phyloP scores from a whole-genome alignment of 2,329 filamentous ascomycete species.

The Dactylellina cionopaga region DNA sequence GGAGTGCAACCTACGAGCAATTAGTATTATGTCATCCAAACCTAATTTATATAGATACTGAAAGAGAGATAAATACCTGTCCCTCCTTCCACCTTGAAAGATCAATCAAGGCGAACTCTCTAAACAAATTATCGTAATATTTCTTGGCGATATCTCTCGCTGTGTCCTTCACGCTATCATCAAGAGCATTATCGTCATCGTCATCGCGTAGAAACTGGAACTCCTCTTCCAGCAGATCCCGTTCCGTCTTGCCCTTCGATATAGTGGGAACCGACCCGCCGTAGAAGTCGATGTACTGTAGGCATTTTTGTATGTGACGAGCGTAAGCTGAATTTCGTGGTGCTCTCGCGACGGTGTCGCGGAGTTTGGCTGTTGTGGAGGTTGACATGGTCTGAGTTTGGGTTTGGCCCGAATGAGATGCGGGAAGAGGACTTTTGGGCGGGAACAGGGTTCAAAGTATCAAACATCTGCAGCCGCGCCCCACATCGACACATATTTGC shows the following conservation, averaged over 20 bases:
- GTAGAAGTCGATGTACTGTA: slow-evolving; percentile 56
- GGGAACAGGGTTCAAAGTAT: background rate
- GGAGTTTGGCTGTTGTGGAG: slow-evolving; percentile 20
- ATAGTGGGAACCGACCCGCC: slow-evolving; percentile 51
- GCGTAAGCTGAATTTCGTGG: slow-evolving; percentile 56
- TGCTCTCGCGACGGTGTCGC: slow-evolving; percentile 52
- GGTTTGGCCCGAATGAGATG: background rate
- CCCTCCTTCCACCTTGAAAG: slow-evolving; percentile 55
- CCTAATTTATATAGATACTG: background rate
- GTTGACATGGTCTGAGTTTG: slow-evolving; percentile 17
- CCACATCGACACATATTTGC: background rate
- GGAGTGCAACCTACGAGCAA: slow-evolving; percentile 55
- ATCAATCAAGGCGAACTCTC: slow-evolving; percentile 57
- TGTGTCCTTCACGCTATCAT: slow-evolving; percentile 23
- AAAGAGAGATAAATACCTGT: slow-evolving; percentile 46
- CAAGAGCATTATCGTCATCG: background rate
- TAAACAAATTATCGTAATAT: slow-evolving; percentile 57
- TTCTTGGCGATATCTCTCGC: slow-evolving; percentile 55
- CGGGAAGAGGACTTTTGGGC: background rate
- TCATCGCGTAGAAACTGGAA: slow-evolving; percentile 57
- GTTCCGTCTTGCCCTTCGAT: slow-evolving; percentile 54
- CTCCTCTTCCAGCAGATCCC: slow-evolving; percentile 57
- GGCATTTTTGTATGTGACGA: slow-evolving; percentile 55
- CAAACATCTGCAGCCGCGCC: background rate
- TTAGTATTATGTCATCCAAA: slow-evolving; percentile 4